Percentiles rank a stretch among this genome's conserved stretches.
These are phyloP conservation scores for Silybum marianum DNA, from an alignment of 129 eudicot species.

Conservation along the genomic window DNA sequence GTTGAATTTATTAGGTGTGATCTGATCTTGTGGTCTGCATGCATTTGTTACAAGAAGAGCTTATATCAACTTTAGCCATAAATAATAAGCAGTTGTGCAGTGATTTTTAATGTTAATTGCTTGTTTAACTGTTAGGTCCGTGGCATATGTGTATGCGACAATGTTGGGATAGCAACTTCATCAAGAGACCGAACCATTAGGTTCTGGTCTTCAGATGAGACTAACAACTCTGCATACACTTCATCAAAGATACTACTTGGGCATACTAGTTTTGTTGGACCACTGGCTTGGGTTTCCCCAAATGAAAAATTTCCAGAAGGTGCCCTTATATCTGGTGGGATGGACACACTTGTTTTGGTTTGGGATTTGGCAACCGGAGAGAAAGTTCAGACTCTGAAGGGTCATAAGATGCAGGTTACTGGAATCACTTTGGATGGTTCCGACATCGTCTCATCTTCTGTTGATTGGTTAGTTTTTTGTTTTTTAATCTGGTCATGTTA, in stretches of 20 bases:
- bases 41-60: conserved; percentile 17
- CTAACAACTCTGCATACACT: conserved; percentile 46
- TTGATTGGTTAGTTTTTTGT: conserved; percentile 68
- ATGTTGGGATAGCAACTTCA: conserved; percentile 89
- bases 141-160: conserved; percentile 81
- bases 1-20: not conserved
- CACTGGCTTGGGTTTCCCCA: conserved; percentile 81
- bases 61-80: not conserved
- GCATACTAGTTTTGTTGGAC: conserved; percentile 95
- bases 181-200: conserved; percentile 92
- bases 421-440: conserved; percentile 77
- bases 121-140: conserved; percentile 63
- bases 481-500: not conserved
- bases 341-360: conserved; percentile 83
- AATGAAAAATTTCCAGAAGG: conserved; percentile 87
- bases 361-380: conserved; percentile 87
- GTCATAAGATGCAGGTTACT: conserved; percentile 87
- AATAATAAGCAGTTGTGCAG: not conserved
- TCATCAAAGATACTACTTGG: conserved; percentile 76
- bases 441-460: conserved; percentile 78
- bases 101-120: conserved; percentile 14
- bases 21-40: conserved; percentile 11
- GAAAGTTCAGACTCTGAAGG: conserved; percentile 64
- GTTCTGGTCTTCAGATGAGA: conserved; percentile 68
- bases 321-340: conserved; percentile 90